A percentile compares a stretch with the other conserved stretches of the same genome.
Evolutionary conservation across 2,329 filamentous ascomycete species (phyloP).

Genomic region (Apiospora aurea): DNA sequence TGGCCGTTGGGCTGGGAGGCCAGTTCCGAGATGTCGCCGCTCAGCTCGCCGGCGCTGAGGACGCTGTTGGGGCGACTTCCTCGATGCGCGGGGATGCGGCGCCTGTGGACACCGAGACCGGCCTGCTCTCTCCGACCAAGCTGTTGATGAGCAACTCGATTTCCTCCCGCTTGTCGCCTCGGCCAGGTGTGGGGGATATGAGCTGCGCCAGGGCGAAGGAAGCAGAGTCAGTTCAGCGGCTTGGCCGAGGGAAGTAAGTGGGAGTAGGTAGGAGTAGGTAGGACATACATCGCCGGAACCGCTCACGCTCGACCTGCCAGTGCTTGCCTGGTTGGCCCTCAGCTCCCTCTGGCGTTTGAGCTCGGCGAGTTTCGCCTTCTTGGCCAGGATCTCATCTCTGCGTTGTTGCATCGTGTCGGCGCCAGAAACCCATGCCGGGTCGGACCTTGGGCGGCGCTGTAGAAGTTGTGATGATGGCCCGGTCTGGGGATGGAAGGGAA

Average conservation of each 20-base stretch:
- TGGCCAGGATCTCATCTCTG: conserved; percentile 94
- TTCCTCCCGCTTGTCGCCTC: conserved; percentile 73
- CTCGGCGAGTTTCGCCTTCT: conserved; percentile 96
- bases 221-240: neutral
- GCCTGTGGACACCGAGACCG: conserved; percentile 70
- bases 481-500: neutral
- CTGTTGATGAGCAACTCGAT: conserved; percentile 87
- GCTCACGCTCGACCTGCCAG: conserved; percentile 72
- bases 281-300: conserved; percentile 73
- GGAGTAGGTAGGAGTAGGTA: conserved; percentile 2
- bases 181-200: conserved; percentile 72
- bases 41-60: conserved; percentile 80
- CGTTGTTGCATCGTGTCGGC: conserved; percentile 73
- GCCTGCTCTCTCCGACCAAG: conserved; percentile 80
- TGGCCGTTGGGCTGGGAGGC: conserved; percentile 55
- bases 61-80: conserved; percentile 87
- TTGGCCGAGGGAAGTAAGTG: conserved; percentile 28
- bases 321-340: conserved; percentile 77
- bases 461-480: neutral
- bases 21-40: conserved; percentile 74
- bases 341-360: conserved; percentile 91
- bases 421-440: conserved; percentile 57
- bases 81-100: conserved; percentile 69
- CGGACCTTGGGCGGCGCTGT: conserved; percentile 11
- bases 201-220: conserved; percentile 53